Evolutionary conservation across 805 yeast species (phyloP), one percentile per base, ranked within the genome.

Genomic region (Zygosaccharomyces pseudorouxii): DNA sequence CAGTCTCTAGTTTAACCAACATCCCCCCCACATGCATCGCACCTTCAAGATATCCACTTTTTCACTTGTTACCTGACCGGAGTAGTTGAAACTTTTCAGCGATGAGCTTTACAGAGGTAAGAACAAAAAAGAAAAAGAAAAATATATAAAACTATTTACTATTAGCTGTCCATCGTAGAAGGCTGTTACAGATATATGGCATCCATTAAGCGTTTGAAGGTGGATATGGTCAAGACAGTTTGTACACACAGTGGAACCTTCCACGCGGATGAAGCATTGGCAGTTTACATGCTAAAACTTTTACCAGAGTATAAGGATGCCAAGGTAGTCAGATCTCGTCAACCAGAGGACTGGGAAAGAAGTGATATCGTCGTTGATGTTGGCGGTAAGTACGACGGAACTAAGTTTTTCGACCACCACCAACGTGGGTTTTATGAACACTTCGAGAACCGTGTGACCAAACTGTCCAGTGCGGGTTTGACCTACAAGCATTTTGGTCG

Each of bases 221-320:
- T 61, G 29, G 50, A 49, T 27, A 58, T 59, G 62, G 61, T 49
- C 30, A 66, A 64, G 46, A 81, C 79, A 60, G 86, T 90, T 49
- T 92, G 96, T 63, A 90, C 96, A 10, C 95, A 86, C 60, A 84
- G 90, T 42, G 99, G 99, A 6, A 78, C 89, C 0, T 93, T 93
- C 75, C 99, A 93, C 64, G 98, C 98, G 9, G 99, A 93, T 67
- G 99, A 93, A 68, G 82, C 96, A 9, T 76, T 93, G 45, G 99
- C 98, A 2, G 96, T 92, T 2, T 90, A 77, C 67, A 81, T 93
- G 84, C 72, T 93, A 48, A 80, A 78, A 56, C 71, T 80, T 16
- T 70, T 92, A 41, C 93, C 96, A 7, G 74, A 77, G 64, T 93
- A 69, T 67, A 63, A 77, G 41, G 73, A 80, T 50, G 82, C 96